Evolutionary conservation across 805 yeast species (phyloP).

Genomic region (Lachancea fermentati): DNA sequence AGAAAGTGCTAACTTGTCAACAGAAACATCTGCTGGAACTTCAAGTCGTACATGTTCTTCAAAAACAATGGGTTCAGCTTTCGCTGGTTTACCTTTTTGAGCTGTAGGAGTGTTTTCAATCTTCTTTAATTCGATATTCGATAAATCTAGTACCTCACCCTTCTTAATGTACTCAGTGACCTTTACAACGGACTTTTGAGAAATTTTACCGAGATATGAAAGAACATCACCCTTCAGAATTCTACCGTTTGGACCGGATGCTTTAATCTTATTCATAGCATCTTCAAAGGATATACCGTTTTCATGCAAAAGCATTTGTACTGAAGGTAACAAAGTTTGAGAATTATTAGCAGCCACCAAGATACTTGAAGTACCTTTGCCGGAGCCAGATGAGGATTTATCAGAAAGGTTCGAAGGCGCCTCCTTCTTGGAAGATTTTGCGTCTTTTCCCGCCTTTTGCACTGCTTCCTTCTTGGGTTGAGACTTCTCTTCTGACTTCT

Average conservation of each 20-base stretch:
- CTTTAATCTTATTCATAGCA: conserved; percentile 65
- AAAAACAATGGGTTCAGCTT: conserved; percentile 28
- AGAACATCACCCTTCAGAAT: conserved; percentile 87
- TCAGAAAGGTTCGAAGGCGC: no score
- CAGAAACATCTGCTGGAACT: conserved; percentile 27
- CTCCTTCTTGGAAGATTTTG: conserved; percentile 9
- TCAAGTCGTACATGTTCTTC: conserved; percentile 28
- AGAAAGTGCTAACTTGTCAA: conserved; percentile 39
- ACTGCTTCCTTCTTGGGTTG: conserved; percentile 11
- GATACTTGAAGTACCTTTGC: conserved; percentile 3
- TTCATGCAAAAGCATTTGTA: conserved; percentile 53
- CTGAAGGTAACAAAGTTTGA: conserved; percentile 77
- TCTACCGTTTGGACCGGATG: conserved; percentile 88
- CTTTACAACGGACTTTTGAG: conserved; percentile 45
- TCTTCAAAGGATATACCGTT: conserved; percentile 62
- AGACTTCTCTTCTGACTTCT: conserved; percentile 17
- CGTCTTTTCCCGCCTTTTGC: conserved; percentile 13
- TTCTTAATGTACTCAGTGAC: conserved; percentile 53
- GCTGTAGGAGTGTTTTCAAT: no score
- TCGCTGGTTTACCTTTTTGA: conserved; percentile 25
- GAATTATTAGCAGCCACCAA: conserved; percentile 49
- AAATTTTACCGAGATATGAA: conserved; percentile 71
- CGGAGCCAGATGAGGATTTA: neutral
- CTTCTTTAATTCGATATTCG: conserved; percentile 47
- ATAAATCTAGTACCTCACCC: conserved; percentile 62